Conservation (phyloP, 257 asterid species). For the Nicotiana knightiana region DNA sequence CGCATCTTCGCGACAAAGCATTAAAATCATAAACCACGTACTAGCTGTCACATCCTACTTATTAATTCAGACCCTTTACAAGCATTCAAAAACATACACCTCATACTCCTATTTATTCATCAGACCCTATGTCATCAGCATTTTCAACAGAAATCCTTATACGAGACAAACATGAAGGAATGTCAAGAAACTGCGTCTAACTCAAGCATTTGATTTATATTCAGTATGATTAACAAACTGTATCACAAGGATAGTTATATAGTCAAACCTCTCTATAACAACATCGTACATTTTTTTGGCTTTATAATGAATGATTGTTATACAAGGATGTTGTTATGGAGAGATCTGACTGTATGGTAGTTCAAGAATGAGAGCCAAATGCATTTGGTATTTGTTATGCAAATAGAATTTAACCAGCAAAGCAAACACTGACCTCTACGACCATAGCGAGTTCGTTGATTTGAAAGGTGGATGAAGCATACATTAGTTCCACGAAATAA, state of each 20-base stretch:
- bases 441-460: conserved; percentile 68
- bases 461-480: conserved; percentile 71
- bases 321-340: too few relatives aligned
- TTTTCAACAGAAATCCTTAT: neutral
- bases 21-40: neutral
- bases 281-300: too few relatives aligned
- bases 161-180: neutral
- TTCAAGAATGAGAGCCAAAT: neutral
- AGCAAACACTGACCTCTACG: conserved; percentile 47
- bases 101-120: too few relatives aligned
- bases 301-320: too few relatives aligned
- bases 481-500: conserved; percentile 79
- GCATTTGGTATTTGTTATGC: neutral
- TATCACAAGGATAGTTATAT: neutral
- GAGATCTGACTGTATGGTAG: too few relatives aligned
- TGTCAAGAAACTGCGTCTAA: neutral
- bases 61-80: too few relatives aligned
- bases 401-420: neutral
- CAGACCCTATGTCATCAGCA: neutral
- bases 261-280: too few relatives aligned
- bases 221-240: neutral
- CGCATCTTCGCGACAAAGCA: neutral
- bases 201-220: neutral
- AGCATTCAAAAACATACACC: too few relatives aligned
- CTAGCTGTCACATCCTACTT: neutral